Conservation (phyloP, 1,284 basidiomycete species). For the Pyrrhoderma noxium region DNA sequence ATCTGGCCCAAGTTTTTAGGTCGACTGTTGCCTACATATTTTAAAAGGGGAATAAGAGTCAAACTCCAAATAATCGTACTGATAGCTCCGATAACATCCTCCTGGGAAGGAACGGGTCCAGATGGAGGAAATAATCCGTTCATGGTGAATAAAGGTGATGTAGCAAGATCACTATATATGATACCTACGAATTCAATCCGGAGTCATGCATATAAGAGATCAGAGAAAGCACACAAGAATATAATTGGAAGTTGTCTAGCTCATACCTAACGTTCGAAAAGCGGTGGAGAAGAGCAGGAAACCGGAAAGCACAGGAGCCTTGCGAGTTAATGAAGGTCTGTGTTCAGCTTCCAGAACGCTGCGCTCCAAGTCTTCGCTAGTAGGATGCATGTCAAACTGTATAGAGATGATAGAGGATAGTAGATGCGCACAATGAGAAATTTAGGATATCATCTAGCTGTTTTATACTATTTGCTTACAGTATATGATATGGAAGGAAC, state of each 20-base stretch:
- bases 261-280: slow-evolving; percentile 23
- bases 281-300: slow-evolving; percentile 19
- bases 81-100: slow-evolving; percentile 56
- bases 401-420: no score
- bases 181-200: slow-evolving; percentile 34
- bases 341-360: no score
- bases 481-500: no score
- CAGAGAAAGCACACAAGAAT: neutral
- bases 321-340: neutral
- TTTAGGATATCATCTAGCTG: no score
- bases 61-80: slow-evolving; percentile 60
- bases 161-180: slow-evolving; percentile 62
- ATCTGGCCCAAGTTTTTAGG: no score
- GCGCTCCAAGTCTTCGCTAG: no score
- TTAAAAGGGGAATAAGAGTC: slow-evolving; percentile 52
- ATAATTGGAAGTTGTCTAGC: neutral
- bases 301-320: slow-evolving; percentile 11
- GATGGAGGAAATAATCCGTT: slow-evolving; percentile 53
- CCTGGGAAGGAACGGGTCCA: slow-evolving; percentile 40
- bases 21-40: slow-evolving; percentile 44
- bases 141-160: slow-evolving; percentile 55
- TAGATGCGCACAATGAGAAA: no score
- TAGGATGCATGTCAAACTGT: no score
- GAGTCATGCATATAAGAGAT: neutral
- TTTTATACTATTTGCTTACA: no score